These are phyloP conservation scores for Monilinia fructigena DNA, from an alignment of 2,329 filamentous ascomycete species.

Conservation along the genomic window DNA sequence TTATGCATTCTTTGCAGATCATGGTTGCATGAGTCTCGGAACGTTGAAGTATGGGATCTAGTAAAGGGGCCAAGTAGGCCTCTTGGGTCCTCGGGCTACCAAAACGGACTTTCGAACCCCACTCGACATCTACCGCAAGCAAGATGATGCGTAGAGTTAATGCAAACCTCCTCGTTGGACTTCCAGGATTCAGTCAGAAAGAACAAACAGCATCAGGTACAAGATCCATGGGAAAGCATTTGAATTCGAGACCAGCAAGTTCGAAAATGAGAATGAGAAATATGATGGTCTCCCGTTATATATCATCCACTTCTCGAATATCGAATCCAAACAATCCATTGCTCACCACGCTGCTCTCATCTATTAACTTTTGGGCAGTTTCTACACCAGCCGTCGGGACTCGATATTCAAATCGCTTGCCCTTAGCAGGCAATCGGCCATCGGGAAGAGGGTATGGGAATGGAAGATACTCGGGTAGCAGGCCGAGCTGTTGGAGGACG, in stretches of 20 bases:
- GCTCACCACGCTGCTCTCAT: constrained; percentile 50
- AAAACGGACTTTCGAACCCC: too few species aligned
- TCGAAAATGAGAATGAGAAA: too few species aligned
- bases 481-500: constrained; percentile 58
- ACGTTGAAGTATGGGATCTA: neutral
- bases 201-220: neutral
- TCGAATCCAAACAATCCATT: constrained; percentile 52
- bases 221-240: too few species aligned
- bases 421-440: constrained; percentile 38
- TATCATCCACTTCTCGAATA: constrained; percentile 30
- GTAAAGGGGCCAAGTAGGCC: neutral
- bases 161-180: neutral
- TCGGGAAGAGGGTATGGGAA: constrained; percentile 50
- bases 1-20: neutral
- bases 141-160: neutral
- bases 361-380: constrained; percentile 49
- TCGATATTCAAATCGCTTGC: constrained; percentile 51
- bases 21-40: neutral
- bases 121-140: neutral
- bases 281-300: neutral
- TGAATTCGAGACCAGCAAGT: too few species aligned
- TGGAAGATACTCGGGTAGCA: constrained; percentile 46
- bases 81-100: neutral
- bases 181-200: too few species aligned
- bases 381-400: constrained; percentile 61